A percentile compares a stretch with the other conserved stretches of the same genome.
Conservation (phyloP, 257 asterid species). For the Ilex aquifolium region DNA sequence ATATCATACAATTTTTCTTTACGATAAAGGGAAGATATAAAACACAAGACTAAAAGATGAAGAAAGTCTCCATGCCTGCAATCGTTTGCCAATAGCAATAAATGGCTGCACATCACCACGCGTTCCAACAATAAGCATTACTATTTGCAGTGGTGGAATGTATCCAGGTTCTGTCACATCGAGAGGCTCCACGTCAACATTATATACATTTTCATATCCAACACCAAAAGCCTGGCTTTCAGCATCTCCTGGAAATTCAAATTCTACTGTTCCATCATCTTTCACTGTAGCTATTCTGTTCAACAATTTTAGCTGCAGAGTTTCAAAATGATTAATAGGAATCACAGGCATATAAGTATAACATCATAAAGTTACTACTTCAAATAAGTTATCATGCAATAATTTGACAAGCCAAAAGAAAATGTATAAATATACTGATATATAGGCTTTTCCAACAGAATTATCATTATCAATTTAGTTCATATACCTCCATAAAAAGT, state of each 20-base stretch:
- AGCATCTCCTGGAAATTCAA: constrained; percentile 77
- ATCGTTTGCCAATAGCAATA: constrained; percentile 81
- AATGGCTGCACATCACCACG: constrained; percentile 99
- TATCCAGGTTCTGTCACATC: constrained; percentile 60
- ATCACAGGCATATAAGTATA: too few relatives aligned
- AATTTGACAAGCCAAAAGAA: too few relatives aligned
- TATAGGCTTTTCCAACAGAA: too few relatives aligned
- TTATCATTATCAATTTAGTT: too few relatives aligned
- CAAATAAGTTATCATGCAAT: too few relatives aligned
- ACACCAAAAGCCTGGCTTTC: constrained; percentile 38
- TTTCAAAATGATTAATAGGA: constrained; percentile 18
- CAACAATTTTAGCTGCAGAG: constrained; percentile 86
- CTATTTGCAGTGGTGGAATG: constrained; percentile 82
- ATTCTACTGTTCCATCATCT: constrained; percentile 90
- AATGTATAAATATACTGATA: too few relatives aligned
- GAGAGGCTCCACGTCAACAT: constrained; percentile 51
- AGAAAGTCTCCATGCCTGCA: constrained; percentile 39
- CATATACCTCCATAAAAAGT: too few relatives aligned
- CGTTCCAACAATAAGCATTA: constrained; percentile 92
- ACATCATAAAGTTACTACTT: too few relatives aligned
- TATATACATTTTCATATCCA: constrained; percentile 29
- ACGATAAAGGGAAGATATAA: too few relatives aligned
- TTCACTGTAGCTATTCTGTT: constrained; percentile 88
- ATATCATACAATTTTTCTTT: too few relatives aligned
- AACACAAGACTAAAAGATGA: background rate